Conservation (phyloP, 2,329 filamentous ascomycete species). For the Huntiella abstrusa region DNA sequence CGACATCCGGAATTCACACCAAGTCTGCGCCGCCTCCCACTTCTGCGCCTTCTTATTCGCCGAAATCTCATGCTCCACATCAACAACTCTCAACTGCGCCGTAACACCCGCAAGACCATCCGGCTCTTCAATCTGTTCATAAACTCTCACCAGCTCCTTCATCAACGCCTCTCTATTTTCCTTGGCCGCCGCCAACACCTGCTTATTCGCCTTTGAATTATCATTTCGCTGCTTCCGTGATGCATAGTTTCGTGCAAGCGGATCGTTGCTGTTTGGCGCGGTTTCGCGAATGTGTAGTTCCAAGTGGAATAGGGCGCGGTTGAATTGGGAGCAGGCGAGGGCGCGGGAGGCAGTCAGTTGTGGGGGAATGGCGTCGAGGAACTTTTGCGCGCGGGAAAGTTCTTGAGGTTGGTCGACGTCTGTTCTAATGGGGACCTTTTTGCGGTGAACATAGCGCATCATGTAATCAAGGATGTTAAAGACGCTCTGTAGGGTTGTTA, state of each 20-base stretch:
- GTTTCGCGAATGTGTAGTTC: constrained; percentile 60
- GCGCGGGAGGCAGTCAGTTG: constrained; percentile 63
- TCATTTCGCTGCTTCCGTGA: neutral
- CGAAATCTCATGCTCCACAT: constrained; percentile 81
- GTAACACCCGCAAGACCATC: constrained; percentile 93
- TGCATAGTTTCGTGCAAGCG: neutral
- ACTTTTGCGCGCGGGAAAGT: constrained; percentile 28
- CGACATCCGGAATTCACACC: constrained; percentile 83
- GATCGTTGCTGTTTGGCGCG: constrained; percentile 1
- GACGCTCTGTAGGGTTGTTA: constrained; percentile 40
- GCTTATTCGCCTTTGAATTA: no score
- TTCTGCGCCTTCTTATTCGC: constrained; percentile 83
- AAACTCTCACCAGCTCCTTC: constrained; percentile 74
- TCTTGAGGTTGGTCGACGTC: constrained; percentile 25
- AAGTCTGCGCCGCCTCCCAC: constrained; percentile 89
- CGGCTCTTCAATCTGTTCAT: constrained; percentile 92
- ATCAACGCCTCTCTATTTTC: constrained; percentile 32
- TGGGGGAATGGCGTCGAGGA: constrained; percentile 46
- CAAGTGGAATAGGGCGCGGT: constrained; percentile 81
- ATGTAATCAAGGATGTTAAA: constrained; percentile 86
- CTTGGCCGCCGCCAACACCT: constrained; percentile 21
- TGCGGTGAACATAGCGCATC: constrained; percentile 60
- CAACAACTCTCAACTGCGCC: constrained; percentile 65
- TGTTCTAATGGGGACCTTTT: constrained; percentile 24
- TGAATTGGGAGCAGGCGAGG: constrained; percentile 85